These are phyloP conservation scores for Lactarius psammicola DNA, from an alignment of 768 basidiomycete species.

Conservation along the genomic window DNA sequence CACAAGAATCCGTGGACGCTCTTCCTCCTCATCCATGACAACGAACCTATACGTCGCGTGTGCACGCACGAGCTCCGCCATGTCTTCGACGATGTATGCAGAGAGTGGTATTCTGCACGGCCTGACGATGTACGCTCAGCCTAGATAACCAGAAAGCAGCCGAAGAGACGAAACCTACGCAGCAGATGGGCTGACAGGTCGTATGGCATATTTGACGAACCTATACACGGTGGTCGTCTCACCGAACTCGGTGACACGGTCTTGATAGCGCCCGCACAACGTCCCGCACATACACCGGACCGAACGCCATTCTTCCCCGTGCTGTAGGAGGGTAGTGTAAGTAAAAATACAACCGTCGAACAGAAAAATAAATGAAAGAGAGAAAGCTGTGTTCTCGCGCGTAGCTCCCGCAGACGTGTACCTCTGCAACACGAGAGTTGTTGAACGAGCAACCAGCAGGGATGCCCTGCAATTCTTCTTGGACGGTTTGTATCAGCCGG, in stretches of 20 bases:
- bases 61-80: conserved; percentile 87
- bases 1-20: conserved; percentile 75
- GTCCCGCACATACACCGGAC: conserved; percentile 84
- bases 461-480: conserved; percentile 48
- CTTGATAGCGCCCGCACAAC: conserved; percentile 67
- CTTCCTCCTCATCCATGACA: conserved; percentile 83
- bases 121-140: conserved; percentile 33
- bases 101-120: conserved; percentile 58
- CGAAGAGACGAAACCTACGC: conserved; percentile 50
- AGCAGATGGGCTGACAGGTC: conserved; percentile 57
- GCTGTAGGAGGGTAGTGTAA: conserved; percentile 38
- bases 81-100: conserved; percentile 88
- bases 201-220: conserved; percentile 81
- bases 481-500: conserved; percentile 97
- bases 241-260: conserved; percentile 40
- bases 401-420: conserved; percentile 82
- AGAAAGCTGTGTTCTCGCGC: conserved; percentile 66
- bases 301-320: conserved; percentile 59
- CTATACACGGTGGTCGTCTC: conserved; percentile 52
- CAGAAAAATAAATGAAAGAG: conserved; percentile 19
- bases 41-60: conserved; percentile 94
- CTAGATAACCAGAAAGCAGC: conserved; percentile 2
- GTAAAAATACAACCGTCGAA: conserved; percentile 17
- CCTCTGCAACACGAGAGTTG: conserved; percentile 82
- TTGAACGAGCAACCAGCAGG: conserved; percentile 57